Evolutionary conservation across 306 rosid species (phyloP).

Genomic region (Quercus mongolica): DNA sequence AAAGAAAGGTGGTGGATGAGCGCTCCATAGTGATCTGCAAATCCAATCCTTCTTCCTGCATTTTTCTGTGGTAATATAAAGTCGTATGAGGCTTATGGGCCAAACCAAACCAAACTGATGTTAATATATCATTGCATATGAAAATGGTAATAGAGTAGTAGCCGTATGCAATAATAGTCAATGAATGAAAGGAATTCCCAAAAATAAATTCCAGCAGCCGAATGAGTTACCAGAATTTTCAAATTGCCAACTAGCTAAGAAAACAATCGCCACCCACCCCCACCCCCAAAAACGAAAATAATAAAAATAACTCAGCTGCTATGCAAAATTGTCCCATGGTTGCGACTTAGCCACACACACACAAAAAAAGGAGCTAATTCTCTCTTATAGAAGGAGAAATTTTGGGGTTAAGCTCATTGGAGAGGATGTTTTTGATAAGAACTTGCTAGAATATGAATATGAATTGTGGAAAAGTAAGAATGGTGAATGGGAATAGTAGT

Average conservation of each 20-base stretch:
- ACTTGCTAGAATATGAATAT: too few relatives aligned
- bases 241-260: neutral
- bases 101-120: neutral
- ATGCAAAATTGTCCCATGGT: neutral
- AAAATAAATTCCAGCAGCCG: neutral
- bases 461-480: too few relatives aligned
- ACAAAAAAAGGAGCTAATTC: neutral
- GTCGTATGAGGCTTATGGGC: neutral
- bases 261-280: neutral
- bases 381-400: neutral
- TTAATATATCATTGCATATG: neutral
- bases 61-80: slow-evolving; percentile 52
- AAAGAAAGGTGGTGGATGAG: slow-evolving; percentile 82
- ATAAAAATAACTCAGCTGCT: neutral
- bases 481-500: too few relatives aligned
- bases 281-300: too few relatives aligned
- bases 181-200: neutral
- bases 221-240: neutral
- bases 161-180: neutral
- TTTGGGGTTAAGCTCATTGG: too few relatives aligned
- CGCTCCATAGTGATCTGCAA: slow-evolving; percentile 79
- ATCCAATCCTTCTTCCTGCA: slow-evolving; percentile 82
- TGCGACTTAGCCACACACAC: neutral
- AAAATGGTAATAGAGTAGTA: neutral
- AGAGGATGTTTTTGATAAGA: too few relatives aligned